Conservation (phyloP, 2,329 filamentous ascomycete species). For the Neofusicoccum parvum region DNA sequence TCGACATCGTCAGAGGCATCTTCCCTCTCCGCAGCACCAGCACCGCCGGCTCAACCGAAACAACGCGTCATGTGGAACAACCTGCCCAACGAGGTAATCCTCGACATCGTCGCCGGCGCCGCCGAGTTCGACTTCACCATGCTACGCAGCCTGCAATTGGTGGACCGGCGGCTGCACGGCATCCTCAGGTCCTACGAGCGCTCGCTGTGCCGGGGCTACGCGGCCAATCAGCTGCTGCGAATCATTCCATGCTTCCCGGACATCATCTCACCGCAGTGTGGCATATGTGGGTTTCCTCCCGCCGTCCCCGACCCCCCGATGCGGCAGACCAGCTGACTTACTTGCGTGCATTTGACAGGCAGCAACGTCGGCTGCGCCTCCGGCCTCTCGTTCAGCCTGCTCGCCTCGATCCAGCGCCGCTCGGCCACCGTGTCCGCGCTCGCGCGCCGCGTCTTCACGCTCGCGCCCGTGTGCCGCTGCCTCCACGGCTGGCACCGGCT, state of each 20-base stretch:
- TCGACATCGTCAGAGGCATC: not conserved
- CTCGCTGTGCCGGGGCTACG: constrained; percentile 8
- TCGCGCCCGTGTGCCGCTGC: not conserved
- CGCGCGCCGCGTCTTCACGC: not conserved
- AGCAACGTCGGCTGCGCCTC: not conserved
- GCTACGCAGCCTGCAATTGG: constrained; percentile 6
- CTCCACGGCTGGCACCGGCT: not conserved
- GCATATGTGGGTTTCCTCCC: not conserved
- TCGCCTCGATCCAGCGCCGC: constrained; percentile 5
- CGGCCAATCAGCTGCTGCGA: not conserved
- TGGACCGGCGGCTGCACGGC: constrained; percentile 4
- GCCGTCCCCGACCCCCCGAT: not conserved
- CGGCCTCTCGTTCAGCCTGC: constrained; percentile 5
- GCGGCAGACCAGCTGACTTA: not conserved
- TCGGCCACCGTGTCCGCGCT: not conserved
- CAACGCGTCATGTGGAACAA: not conserved
- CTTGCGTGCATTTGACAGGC: not conserved
- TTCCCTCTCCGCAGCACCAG: not conserved
- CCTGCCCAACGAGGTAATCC: constrained; percentile 7
- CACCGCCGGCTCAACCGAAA: too few relatives aligned
- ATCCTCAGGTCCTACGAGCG: constrained; percentile 14
- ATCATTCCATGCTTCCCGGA: constrained; percentile 15
- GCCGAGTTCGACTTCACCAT: constrained; percentile 8
- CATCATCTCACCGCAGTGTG: not conserved
- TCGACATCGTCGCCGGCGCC: constrained; percentile 7